phyloP scores from a whole-genome alignment of 176 grass and related monocot species.

The Oryza punctata region DNA sequence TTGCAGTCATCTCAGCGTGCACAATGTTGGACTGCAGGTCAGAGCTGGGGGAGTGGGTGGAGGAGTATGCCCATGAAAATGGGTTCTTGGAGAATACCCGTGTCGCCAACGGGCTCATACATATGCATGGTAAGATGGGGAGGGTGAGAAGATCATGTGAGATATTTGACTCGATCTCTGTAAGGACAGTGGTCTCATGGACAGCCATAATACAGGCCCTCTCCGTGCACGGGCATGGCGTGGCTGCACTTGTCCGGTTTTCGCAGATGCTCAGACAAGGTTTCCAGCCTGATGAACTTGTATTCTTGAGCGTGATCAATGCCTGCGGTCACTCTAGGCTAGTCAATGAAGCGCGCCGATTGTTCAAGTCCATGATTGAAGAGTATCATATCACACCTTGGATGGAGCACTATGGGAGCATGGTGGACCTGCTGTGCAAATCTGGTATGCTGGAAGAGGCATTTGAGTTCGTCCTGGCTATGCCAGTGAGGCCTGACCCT shows the following conservation, averaged over 20 bases:
- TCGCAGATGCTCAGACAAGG: constrained; percentile 65
- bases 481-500: constrained; percentile 60
- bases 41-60: constrained; percentile 35
- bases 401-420: constrained; percentile 67
- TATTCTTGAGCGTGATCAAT: constrained; percentile 52
- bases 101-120: constrained; percentile 51
- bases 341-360: constrained; percentile 41
- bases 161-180: constrained; percentile 46
- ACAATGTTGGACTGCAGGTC: constrained; percentile 37
- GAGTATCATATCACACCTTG: constrained; percentile 51
- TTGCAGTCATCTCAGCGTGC: constrained; percentile 51
- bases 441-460: constrained; percentile 36
- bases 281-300: constrained; percentile 50
- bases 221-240: constrained; percentile 50
- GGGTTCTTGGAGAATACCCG: constrained; percentile 30
- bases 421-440: constrained; percentile 59
- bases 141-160: constrained; percentile 43
- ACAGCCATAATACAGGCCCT: constrained; percentile 54
- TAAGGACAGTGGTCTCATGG: constrained; percentile 59
- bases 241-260: constrained; percentile 53
- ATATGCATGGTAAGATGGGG: constrained; percentile 61
- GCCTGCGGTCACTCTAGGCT: constrained; percentile 44
- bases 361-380: constrained; percentile 54
- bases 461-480: constrained; percentile 47
- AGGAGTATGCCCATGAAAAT: constrained; percentile 18